Evolutionary conservation across 2,329 filamentous ascomycete genomes (phyloP), one percentile per base, ranked within the genome.

Genomic region (Colletotrichum musicola): DNA sequence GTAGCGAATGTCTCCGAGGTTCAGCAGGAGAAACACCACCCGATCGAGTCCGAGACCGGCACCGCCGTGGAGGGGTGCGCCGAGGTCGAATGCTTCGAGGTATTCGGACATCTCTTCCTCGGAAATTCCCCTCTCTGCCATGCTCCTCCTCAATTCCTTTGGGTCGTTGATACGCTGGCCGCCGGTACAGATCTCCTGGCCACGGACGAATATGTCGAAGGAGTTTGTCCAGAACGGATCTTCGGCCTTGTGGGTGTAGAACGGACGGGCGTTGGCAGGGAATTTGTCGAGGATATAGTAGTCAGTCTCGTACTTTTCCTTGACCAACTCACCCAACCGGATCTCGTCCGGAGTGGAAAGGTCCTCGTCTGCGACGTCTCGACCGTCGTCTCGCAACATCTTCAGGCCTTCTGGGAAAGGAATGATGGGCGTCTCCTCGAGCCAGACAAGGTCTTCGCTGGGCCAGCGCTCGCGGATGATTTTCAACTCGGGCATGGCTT

Each of bases 201-300:
- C 95, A 35, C 95, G 92, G 50, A 97, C 87, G 81, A 98, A 98
- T 66, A 98, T 97, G 77, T 98, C 95, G 74, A 97, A 98, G 0
- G 95, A 97, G 77, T 97, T 97, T 58, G 95, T 98, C 77, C 90
- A 89, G 40, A 87, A 85, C 13, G 88, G 84, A 75, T 97, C 89
- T 16, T 90, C 84, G 1, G 91, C 87, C 71, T 97, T 93, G 88
- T 97, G 95, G 1, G 95, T 93, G 77, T 98, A 97, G 81, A 98
- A 97, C 0, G 95, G 95, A 50, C 95, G 89, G 2, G 93, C 95
- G 6, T 89, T 91, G 22, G 89, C 84, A 1, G 95, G 95, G 83
- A 98, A 98, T 76, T 97, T 97, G 85, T 98, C 95, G 47, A 98
- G 86, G 71, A 98, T 92, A 80, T 96, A 98, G 82, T 97, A 97